Conservation (phyloP, 2,329 filamentous ascomycete genomes). For the Paecilomyces formosus region DNA sequence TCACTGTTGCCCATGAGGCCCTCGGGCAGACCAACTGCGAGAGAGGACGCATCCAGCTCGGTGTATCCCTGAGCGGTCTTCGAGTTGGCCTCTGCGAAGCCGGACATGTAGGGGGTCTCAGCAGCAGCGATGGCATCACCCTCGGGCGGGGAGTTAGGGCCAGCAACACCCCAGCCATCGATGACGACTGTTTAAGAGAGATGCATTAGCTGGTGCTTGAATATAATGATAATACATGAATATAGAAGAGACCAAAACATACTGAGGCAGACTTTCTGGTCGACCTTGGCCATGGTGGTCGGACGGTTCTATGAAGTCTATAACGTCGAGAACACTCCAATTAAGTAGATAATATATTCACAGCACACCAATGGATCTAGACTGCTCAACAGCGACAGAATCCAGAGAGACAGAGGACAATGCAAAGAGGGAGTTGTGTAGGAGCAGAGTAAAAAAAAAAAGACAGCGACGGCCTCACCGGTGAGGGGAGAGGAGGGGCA, state of each 20-base stretch:
- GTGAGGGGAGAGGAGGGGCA: conserved; percentile 22
- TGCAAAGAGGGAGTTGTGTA: conserved; percentile 8
- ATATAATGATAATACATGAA: conserved; percentile 9
- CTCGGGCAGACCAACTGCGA: conserved; percentile 91
- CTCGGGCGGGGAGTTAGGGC: conserved; percentile 69
- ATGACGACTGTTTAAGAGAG: conserved; percentile 70
- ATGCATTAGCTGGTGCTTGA: conserved; percentile 20
- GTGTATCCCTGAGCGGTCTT: conserved; percentile 77
- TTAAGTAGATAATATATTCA: too few species aligned
- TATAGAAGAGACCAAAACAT: conserved; percentile 24
- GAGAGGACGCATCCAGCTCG: conserved; percentile 89
- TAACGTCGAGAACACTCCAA: too few species aligned
- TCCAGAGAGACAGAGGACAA: conserved; percentile 7
- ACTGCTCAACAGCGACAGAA: not conserved
- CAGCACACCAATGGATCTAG: not conserved
- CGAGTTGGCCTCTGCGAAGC: conserved; percentile 59
- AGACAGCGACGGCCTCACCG: not conserved
- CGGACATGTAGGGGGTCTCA: conserved; percentile 91
- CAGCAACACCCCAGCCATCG: conserved; percentile 93
- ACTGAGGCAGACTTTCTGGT: conserved; percentile 64
- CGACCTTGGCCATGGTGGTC: conserved; percentile 55
- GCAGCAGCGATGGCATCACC: conserved; percentile 94
- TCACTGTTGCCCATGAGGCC: conserved; percentile 99
- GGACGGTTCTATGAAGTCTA: not conserved
- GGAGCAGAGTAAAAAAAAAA: conserved; percentile 11